A percentile compares a stretch with the other conserved stretches of the same genome.
Evolutionary conservation across 169 alveolate genomes (phyloP).

Genomic region (Eimeria maxima): DNA sequence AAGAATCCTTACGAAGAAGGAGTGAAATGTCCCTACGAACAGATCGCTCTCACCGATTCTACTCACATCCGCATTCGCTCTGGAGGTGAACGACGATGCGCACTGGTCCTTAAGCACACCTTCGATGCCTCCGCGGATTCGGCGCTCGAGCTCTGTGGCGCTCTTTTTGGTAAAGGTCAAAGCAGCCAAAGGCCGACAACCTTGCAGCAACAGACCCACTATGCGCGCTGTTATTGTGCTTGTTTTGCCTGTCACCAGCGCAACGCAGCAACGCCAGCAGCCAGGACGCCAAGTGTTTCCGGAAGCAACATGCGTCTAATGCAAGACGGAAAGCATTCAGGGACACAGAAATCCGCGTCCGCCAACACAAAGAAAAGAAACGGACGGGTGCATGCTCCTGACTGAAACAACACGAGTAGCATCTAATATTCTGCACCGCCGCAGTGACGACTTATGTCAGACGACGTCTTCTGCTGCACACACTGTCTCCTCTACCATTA

Average conservation of each 20-base stretch:
- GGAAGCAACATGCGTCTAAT: neutral
- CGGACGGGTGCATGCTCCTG: neutral
- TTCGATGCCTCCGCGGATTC: slow-evolving; percentile 80
- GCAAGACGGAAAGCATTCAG: neutral
- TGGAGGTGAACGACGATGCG: neutral
- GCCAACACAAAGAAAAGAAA: neutral
- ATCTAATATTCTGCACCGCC: neutral
- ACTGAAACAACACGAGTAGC: neutral
- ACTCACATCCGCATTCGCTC: neutral
- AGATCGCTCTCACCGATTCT: slow-evolving; percentile 33
- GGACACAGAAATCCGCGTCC: neutral
- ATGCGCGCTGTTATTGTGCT: slow-evolving; percentile 89
- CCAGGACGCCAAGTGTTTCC: neutral
- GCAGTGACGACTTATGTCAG: neutral
- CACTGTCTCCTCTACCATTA: neutral
- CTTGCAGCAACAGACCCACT: slow-evolving; percentile 86
- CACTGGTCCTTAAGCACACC: slow-evolving; percentile 45
- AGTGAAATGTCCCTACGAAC: slow-evolving; percentile 85
- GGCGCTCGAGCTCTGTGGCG: slow-evolving; percentile 86
- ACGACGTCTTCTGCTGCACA: neutral
- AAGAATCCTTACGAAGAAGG: slow-evolving; percentile 81
- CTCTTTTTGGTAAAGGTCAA: slow-evolving; percentile 88
- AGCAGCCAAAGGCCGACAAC: slow-evolving; percentile 85
- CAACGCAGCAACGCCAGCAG: neutral
- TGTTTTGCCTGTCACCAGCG: slow-evolving; percentile 86